These are phyloP conservation scores for Pyrenochaeta sp. DNA, from an alignment of 2,329 filamentous ascomycete genomes.

Conservation along the genomic window DNA sequence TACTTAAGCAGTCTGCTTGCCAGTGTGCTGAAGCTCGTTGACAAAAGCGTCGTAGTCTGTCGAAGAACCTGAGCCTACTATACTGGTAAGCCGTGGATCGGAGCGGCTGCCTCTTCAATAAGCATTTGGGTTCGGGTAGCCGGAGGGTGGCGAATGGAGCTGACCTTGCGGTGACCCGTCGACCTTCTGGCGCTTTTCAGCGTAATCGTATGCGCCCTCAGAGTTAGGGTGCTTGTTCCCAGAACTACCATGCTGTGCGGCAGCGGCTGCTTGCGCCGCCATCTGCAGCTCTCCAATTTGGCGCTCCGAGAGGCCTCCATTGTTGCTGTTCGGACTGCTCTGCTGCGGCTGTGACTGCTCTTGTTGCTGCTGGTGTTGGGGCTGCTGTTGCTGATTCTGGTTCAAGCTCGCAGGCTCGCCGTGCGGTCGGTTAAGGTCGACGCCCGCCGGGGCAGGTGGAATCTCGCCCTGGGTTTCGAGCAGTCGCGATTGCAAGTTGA, in stretches of 20 bases:
- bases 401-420: conserved; percentile 37
- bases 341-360: conserved; percentile 33
- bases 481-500: conserved; percentile 85
- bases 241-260: conserved; percentile 43
- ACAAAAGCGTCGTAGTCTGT: conserved; percentile 30
- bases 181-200: conserved; percentile 47
- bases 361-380: conserved; percentile 29
- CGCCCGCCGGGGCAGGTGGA: conserved; percentile 81
- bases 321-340: conserved; percentile 35
- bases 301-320: conserved; percentile 47
- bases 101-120: conserved; percentile 42
- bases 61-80: conserved; percentile 24
- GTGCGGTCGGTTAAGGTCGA: conserved; percentile 71
- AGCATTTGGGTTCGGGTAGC: conserved; percentile 39
- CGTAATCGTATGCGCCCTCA: conserved; percentile 44
- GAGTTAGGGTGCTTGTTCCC: conserved; percentile 45
- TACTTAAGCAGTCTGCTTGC: conserved; percentile 21
- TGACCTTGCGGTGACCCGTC: conserved; percentile 48
- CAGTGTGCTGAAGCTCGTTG: conserved; percentile 28
- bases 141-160: conserved; percentile 29
- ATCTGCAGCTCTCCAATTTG: conserved; percentile 51
- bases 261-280: conserved; percentile 48
- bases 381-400: conserved; percentile 22
- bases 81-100: conserved; percentile 32
- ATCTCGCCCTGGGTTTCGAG: conserved; percentile 84